Percentiles rank a stretch among this genome's conserved stretches.
These are phyloP conservation scores for Exutisphaerella laricina DNA, from an alignment of 2,329 filamentous ascomycete genomes.

Conservation along the genomic window DNA sequence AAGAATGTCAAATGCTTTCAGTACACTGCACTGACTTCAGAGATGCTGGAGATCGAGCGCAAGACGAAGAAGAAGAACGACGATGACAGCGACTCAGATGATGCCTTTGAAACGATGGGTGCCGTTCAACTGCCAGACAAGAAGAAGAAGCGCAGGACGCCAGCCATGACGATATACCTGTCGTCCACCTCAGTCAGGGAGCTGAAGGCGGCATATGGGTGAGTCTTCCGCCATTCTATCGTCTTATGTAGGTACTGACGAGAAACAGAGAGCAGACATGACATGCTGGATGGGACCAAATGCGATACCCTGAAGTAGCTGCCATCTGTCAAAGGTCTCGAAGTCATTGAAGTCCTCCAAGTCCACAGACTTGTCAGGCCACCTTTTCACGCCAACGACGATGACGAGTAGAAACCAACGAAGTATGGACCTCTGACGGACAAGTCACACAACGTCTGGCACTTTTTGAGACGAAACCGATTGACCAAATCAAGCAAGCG, in stretches of 20 bases:
- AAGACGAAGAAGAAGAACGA: conserved; percentile 12
- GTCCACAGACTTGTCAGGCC: no score
- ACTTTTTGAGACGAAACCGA: no score
- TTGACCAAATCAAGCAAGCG: no score
- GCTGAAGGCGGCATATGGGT: conserved; percentile 47
- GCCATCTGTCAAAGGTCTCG: no score
- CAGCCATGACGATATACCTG: conserved; percentile 57
- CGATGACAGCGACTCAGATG: conserved; percentile 20
- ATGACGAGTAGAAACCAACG: no score
- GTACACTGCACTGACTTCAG: conserved; percentile 29
- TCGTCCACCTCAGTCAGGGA: conserved; percentile 51
- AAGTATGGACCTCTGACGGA: no score
- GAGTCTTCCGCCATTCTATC: conserved; percentile 6
- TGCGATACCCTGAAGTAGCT: no score
- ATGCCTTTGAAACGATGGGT: conserved; percentile 28
- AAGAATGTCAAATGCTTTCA: conserved; percentile 45
- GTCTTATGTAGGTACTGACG: not conserved
- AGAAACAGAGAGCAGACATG: not conserved
- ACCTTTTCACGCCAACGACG: no score
- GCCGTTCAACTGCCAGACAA: conserved; percentile 42
- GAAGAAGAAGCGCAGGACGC: conserved; percentile 45
- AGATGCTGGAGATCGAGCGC: conserved; percentile 23
- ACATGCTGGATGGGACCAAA: not conserved
- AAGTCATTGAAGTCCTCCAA: no score
- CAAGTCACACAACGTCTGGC: no score